Evolutionary conservation across 2,329 filamentous ascomycete species (phyloP).

Genomic region (Nemania bipapillata): DNA sequence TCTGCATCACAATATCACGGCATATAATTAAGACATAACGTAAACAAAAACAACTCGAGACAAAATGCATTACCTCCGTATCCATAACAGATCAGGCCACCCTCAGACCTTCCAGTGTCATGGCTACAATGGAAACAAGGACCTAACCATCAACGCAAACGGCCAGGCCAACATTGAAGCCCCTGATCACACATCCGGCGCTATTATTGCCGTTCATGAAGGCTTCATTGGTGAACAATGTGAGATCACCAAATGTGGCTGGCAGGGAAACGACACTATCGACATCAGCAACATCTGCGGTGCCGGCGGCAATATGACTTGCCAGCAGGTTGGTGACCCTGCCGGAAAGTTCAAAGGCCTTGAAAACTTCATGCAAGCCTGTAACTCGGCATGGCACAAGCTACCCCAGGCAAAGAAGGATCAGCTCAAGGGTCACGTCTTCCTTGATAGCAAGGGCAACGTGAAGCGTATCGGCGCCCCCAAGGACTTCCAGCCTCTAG

Average conservation of each 20-base stretch:
- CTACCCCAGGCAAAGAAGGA: constrained; percentile 50
- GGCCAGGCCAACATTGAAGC: constrained; percentile 47
- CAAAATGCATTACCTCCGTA: constrained; percentile 49
- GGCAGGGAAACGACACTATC: constrained; percentile 43
- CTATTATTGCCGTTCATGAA: constrained; percentile 55
- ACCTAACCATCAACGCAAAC: constrained; percentile 49
- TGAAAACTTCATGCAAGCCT: constrained; percentile 55
- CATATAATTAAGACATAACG: constrained; percentile 15
- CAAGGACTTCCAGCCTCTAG: constrained; percentile 52
- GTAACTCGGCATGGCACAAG: constrained; percentile 52
- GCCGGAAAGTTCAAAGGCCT: constrained; percentile 53
- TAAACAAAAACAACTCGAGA: constrained; percentile 13
- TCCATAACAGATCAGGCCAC: constrained; percentile 53
- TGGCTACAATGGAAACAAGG: constrained; percentile 53
- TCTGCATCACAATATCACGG: background rate
- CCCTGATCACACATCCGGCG: constrained; percentile 52
- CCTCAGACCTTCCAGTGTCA: constrained; percentile 54
- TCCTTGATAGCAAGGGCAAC: constrained; percentile 47
- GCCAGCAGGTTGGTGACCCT: constrained; percentile 53
- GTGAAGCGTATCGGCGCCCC: constrained; percentile 52
- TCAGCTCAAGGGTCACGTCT: constrained; percentile 50
- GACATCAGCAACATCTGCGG: constrained; percentile 54
- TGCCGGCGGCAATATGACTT: constrained; percentile 55
- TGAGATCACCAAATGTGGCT: constrained; percentile 55
- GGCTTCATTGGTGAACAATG: constrained; percentile 55